Conservation (phyloP, 2,329 filamentous ascomycete genomes). For the Talaromyces sp. region DNA sequence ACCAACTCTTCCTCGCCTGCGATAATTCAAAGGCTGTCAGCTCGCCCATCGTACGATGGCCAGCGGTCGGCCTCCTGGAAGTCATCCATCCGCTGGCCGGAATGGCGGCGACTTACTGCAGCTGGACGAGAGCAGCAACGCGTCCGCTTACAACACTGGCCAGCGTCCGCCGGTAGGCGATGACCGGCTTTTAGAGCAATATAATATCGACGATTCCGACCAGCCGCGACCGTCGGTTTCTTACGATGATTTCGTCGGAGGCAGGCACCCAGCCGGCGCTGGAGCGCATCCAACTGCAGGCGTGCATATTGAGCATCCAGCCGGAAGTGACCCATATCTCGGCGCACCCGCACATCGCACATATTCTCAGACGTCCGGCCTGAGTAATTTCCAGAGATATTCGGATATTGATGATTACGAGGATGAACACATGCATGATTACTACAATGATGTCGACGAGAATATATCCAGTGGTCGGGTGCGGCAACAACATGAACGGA, state of each 20-base stretch:
- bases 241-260: slow-evolving; percentile 92
- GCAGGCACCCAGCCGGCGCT: slow-evolving; percentile 50
- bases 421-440: slow-evolving; percentile 66
- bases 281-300: slow-evolving; percentile 35
- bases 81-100: slow-evolving; percentile 46
- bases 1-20: slow-evolving; percentile 18
- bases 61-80: slow-evolving; percentile 56
- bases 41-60: slow-evolving; percentile 43
- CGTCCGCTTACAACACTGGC: slow-evolving; percentile 65
- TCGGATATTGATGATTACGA: slow-evolving; percentile 84
- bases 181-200: slow-evolving; percentile 73
- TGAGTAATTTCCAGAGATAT: slow-evolving; percentile 88
- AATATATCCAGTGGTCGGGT: slow-evolving; percentile 49
- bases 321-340: slow-evolving; percentile 40
- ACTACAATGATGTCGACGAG: slow-evolving; percentile 70
- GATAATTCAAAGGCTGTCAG: slow-evolving; percentile 31
- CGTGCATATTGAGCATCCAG: slow-evolving; percentile 33
- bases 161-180: slow-evolving; percentile 77
- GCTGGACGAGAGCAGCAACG: slow-evolving; percentile 37
- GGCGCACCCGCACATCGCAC: slow-evolving; percentile 42
- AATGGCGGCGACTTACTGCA: slow-evolving; percentile 44
- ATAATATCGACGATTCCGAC: slow-evolving; percentile 67
- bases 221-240: slow-evolving; percentile 76
- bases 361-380: slow-evolving; percentile 74
- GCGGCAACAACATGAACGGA: slow-evolving; percentile 69